Evolutionary conservation across 345 rosid species (phyloP).

Genomic region (Brassica juncea): DNA sequence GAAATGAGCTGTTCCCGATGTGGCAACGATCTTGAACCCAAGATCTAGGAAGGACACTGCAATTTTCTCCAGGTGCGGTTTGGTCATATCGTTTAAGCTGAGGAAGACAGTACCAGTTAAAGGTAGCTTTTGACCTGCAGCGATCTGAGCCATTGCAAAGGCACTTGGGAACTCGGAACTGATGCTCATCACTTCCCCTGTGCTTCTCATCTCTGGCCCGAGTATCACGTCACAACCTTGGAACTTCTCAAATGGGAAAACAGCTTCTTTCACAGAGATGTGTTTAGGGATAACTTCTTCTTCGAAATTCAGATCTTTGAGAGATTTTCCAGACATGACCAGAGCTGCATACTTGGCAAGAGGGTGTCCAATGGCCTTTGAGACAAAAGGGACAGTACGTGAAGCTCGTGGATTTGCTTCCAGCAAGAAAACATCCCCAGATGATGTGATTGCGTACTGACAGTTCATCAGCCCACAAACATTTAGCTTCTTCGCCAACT

Average conservation of each 20-base stretch:
- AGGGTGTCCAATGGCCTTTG: slow-evolving; percentile 97
- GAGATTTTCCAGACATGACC: slow-evolving; percentile 86
- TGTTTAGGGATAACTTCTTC: slow-evolving; percentile 83
- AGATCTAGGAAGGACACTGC: slow-evolving; percentile 72
- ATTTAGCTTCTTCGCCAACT: slow-evolving; percentile 72
- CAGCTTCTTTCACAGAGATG: slow-evolving; percentile 92
- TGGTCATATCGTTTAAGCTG: slow-evolving; percentile 88
- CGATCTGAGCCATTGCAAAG: slow-evolving; percentile 90
- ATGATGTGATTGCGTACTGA: slow-evolving; percentile 80
- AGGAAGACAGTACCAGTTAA: slow-evolving; percentile 85
- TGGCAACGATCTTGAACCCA: slow-evolving; percentile 73
- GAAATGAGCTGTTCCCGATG: slow-evolving; percentile 92
- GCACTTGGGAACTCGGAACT: slow-evolving; percentile 65
- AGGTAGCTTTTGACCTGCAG: slow-evolving; percentile 93
- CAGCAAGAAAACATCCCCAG: slow-evolving; percentile 84
- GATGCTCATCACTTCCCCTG: slow-evolving; percentile 97
- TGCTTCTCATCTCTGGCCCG: slow-evolving; percentile 98
- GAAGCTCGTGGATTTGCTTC: slow-evolving; percentile 99
- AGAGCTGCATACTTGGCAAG: slow-evolving; percentile 92
- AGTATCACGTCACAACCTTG: slow-evolving; percentile 90
- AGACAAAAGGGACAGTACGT: slow-evolving; percentile 94
- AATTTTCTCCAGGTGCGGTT: slow-evolving; percentile 73
- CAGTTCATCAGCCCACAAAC: slow-evolving; percentile 98
- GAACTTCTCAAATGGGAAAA: slow-evolving; percentile 91
- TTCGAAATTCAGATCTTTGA: slow-evolving; percentile 65